Conservation (phyloP, 2,329 filamentous ascomycete species). For the Ustulina deusta region DNA sequence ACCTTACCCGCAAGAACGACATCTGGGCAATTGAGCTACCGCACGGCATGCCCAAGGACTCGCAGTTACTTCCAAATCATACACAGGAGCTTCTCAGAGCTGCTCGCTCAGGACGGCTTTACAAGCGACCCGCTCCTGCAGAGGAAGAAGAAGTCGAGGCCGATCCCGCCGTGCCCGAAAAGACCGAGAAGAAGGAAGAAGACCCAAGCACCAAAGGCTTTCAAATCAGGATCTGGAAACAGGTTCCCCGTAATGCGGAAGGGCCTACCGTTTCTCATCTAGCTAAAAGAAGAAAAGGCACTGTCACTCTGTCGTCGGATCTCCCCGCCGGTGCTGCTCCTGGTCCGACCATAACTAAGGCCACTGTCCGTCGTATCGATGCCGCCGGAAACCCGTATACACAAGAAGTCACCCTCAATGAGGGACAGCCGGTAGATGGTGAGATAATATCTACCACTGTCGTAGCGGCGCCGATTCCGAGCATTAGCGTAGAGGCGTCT, state of each 20-base stretch:
- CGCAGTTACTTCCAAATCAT: conserved; percentile 78
- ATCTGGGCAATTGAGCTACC: conserved; percentile 82
- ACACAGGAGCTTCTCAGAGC: conserved; percentile 86
- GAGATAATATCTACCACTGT: conserved; percentile 77
- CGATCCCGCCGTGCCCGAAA: conserved; percentile 61
- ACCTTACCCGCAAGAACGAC: conserved; percentile 72
- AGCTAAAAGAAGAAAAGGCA: conserved; percentile 71
- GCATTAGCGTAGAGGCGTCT: conserved; percentile 66
- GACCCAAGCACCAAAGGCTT: conserved; percentile 67
- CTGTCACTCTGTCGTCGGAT: conserved; percentile 67
- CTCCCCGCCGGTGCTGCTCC: conserved; percentile 59
- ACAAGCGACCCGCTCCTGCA: conserved; percentile 74
- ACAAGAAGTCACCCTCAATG: conserved; percentile 83
- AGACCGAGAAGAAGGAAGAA: conserved; percentile 72
- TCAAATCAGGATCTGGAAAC: conserved; percentile 71
- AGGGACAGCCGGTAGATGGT: conserved; percentile 83
- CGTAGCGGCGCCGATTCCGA: conserved; percentile 64
- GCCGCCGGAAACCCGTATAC: conserved; percentile 84
- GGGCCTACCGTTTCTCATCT: conserved; percentile 64
- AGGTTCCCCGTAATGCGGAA: conserved; percentile 70
- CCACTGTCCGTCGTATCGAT: conserved; percentile 82
- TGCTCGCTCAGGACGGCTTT: conserved; percentile 80
- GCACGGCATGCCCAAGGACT: conserved; percentile 86
- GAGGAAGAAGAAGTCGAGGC: conserved; percentile 70
- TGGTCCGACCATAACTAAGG: conserved; percentile 75